Base-by-base conservation (phyloP, 768 basidiomycete genomes). In the Cantharellus cinnabarinus region DNA sequence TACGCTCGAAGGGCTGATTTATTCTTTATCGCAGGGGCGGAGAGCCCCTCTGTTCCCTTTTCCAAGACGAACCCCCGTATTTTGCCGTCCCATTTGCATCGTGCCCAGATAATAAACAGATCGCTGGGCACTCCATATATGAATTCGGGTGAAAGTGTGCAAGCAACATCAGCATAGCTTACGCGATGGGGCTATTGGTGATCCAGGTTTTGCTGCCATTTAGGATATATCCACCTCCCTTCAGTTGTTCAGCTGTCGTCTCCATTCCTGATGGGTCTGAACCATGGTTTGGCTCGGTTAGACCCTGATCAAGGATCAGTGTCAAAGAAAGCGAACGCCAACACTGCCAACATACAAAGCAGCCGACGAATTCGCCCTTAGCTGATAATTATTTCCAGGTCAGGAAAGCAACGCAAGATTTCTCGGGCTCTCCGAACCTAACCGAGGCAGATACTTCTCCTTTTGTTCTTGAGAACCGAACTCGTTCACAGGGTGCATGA, bases 251-350 rank as follows among this genome's bases (percentile, higher is more conserved):
- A 5, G 90, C 94, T 37, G 77, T 82, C 1, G 94, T 95, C 66
- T 93, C 88, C 94, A 98, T 97, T n/a, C 83, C 81, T n/a, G 82
- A 83, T 14, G 93, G 93, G 65, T 98, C 94, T 2, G 93, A 97
- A 34, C 94, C 94, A 67, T 95, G 90, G 64, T 97, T 90, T 0
- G 94, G 89, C 71, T 98, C 94, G 0, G 94, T 97, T 50, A 97
- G 72, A 38, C 93, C 91, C 91, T 94, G 56, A 29, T 29, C 38
- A 54, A 10, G 14, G 10, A 54, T 10, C 7, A 29, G 35, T 10
- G 52, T 54, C 10, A 38, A 58, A 34, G 10, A 2, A 51, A 42
- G 41, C 42, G 20, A 2, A 7, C 50, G 61, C 50, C 41, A 53
- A 20, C 10, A 20, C 62, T 48, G 56, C 35, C 14, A n/a, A 76